Evolutionary conservation across 2,329 filamentous ascomycete genomes (phyloP), one percentile per base, ranked within the genome.

Genomic region (Exophiala lecanii-corni): DNA sequence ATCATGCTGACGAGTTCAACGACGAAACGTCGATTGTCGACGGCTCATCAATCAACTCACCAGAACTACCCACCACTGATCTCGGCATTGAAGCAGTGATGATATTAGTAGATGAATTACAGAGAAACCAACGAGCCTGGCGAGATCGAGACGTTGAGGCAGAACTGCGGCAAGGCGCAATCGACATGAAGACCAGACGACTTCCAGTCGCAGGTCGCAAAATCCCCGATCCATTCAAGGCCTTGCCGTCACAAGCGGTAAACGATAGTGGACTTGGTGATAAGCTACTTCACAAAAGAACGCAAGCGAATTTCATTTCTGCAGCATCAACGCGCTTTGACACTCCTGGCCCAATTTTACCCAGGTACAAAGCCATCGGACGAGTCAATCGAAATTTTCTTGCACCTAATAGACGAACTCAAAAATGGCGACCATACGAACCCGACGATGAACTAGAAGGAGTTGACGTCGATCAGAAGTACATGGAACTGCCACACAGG

Each of bases 341-440:
- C n/a, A 43, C 36, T 2, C 36, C 16, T 9, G 37, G 23, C 16
- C 32, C 18, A 20, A 12, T 43, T 5, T 34, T 55, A 10, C 53
- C 53, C 6, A 54, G 49, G 32, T 54, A 53, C 35, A 51, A 50
- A 36, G 45, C 49, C 19, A 54, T 56, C 18, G 53, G 51, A 9
- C 40, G 51, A 21, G 34, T 56, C 4, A 41, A 43, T 9, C 26
- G 44, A 4, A 56, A 44, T 31, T 48, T 55, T 28, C 49, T 56
- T 13, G 51, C 54, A 13, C 47, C 45, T 9, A 55, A 55, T 26
- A 39, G 43, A 32, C 46, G 45, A 12, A 54, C 46, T 10, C 39
- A 49, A 16, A 52, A 50, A 38, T 49, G 48, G 33, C 36, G 51
- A 19, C 50, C 54, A 6, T 55, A 55, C 33, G 53, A 52, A 30